A percentile compares a stretch with the other conserved stretches of the same genome.
phyloP scores from a whole-genome alignment of 345 rosid species.

The Lumnitzera littorea region DNA sequence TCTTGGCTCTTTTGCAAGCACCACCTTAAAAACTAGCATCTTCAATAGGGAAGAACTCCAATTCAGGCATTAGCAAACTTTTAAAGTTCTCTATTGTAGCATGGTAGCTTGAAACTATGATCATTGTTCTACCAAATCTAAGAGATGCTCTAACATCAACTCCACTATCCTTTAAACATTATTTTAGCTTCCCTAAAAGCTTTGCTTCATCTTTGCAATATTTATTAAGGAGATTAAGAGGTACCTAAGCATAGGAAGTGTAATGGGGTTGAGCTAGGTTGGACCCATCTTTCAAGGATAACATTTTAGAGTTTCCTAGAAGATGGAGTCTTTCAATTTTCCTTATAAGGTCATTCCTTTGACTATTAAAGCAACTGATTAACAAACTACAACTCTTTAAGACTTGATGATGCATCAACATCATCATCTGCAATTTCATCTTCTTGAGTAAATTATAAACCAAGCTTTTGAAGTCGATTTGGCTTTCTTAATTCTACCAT shows the following conservation, averaged over 20 bases:
- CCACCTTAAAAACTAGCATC: constrained; percentile 54
- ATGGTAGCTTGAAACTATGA: constrained; percentile 24
- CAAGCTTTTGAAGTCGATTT: constrained; percentile 38
- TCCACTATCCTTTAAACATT: constrained; percentile 47
- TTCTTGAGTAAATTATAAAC: constrained; percentile 36
- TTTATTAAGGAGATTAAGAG: constrained; percentile 45
- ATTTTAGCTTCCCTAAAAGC: constrained; percentile 31
- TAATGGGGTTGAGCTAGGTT: constrained; percentile 44
- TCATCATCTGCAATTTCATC: constrained; percentile 48
- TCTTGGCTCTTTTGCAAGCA: constrained; percentile 40
- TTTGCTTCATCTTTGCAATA: constrained; percentile 27
- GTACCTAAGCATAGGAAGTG: constrained; percentile 47
- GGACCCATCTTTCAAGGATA: constrained; percentile 51
- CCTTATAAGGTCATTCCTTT: constrained; percentile 31
- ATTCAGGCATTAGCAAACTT: constrained; percentile 52
- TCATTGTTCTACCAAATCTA: constrained; percentile 46
- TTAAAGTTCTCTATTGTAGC: constrained; percentile 34
- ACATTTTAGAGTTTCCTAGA: constrained; percentile 39
- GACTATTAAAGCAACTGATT: constrained; percentile 45
- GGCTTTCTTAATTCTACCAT: constrained; percentile 39
- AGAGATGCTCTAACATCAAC: constrained; percentile 34
- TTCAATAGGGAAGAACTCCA: constrained; percentile 44
- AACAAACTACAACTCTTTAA: constrained; percentile 34
- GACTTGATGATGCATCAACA: constrained; percentile 38
- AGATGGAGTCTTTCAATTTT: constrained; percentile 45